These are phyloP conservation scores for Myxozyma mucilagina DNA, from an alignment of 805 yeast genomes.

Conservation along the genomic window DNA sequence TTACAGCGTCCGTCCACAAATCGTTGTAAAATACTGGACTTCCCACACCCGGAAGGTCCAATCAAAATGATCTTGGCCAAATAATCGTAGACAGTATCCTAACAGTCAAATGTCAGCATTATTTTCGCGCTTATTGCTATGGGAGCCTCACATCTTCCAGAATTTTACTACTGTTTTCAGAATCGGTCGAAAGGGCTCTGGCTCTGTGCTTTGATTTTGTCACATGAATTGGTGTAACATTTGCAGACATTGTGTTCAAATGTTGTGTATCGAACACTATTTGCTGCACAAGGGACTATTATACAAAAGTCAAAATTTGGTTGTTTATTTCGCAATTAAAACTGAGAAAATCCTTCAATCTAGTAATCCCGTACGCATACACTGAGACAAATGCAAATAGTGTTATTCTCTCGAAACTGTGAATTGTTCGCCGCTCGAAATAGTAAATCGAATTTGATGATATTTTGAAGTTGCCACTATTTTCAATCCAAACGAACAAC, in stretches of 20 bases:
- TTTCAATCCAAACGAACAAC: too few species aligned
- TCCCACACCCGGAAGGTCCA: conserved; percentile 52
- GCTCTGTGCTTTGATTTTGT: conserved; percentile 9
- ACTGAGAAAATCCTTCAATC: not conserved
- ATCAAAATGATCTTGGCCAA: conserved; percentile 45
- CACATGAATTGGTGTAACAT: conserved; percentile 8
- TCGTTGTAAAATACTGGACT: conserved; percentile 48
- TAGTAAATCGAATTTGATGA: too few species aligned
- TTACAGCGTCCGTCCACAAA: conserved; percentile 43
- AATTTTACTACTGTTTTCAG: conserved; percentile 14
- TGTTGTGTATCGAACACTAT: too few species aligned
- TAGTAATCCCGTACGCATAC: too few species aligned
- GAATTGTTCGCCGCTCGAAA: too few species aligned
- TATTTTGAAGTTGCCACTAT: too few species aligned
- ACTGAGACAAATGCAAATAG: too few species aligned
- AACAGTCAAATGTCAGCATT: not conserved
- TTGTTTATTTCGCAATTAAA: not conserved
- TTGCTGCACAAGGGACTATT: too few species aligned
- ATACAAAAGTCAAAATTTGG: not conserved
- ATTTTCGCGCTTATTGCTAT: not conserved
- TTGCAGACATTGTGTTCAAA: conserved; percentile 1
- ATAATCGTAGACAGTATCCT: conserved; percentile 40
- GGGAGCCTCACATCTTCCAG: conserved; percentile 13
- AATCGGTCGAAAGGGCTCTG: conserved; percentile 12
- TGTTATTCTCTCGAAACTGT: too few species aligned